Base-by-base conservation (phyloP, 805 yeast species). In the Clavispora vitiphila region DNA sequence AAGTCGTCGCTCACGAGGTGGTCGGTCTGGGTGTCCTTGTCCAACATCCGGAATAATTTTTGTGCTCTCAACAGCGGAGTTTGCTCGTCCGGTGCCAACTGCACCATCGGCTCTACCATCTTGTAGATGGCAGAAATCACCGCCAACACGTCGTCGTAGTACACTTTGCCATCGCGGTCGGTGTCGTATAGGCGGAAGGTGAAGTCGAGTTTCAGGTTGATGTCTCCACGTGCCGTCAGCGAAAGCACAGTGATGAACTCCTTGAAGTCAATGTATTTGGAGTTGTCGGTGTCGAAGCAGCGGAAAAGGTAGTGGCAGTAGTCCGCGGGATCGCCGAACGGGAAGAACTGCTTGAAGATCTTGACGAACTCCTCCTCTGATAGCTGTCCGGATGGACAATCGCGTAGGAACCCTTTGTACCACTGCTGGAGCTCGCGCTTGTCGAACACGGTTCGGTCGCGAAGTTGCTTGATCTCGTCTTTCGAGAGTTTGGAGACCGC, bases 101-200 rank as follows among this genome's bases (percentile, higher is more conserved):
- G 81, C 44, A 90, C 96, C 91, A 90, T 88, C 1, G 90, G 77
- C 1, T 98, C 99, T 44, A 91, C 84, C 98, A 93, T 90, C 62
- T 85, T 86, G 62, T 93, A 91, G 25, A 91, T 86, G 24, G 97
- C 83, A 23, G 77, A 72, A 5, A 89, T 86, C 32, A 93, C 87
- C 2, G 78, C 69, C 38, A 87, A 69, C 79, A 93, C 78, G 58
- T 93, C 98, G 24, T 78, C 77, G 60, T 80, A 87, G 20, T 78
- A 71, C 41, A 93, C 78, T 52, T 70, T 72, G 2, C 96, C 97
- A 50, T 83, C 86, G 39, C 78, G 77, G 56, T 87, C 83, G 44
- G 83, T 71, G 63, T 91, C 99, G 60, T 91, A 91, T 37, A 91
- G 67, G 56, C 80, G 81, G 72, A 89, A 91, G 12, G 95, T 84